Conservation (phyloP, 139 green algal species). For the Coccomyxa sp. region DNA sequence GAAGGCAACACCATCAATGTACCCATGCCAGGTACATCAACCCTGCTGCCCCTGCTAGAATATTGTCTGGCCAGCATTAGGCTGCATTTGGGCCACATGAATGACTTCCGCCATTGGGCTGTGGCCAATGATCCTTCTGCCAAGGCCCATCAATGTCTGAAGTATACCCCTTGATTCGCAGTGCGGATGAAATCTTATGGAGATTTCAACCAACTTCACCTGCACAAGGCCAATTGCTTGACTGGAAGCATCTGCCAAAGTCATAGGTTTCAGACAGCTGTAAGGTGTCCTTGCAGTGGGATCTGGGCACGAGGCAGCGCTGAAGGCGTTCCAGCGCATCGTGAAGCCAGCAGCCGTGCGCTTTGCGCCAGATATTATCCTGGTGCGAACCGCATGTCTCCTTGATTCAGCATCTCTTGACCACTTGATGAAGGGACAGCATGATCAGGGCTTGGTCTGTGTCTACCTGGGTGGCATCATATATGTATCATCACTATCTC, state of each 20-base stretch:
- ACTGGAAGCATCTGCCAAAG: neutral
- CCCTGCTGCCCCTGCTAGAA: no score
- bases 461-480: no score
- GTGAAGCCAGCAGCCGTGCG: constrained; percentile 55
- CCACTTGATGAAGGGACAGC: no score
- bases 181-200: no score
- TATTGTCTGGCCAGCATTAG: no score
- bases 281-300: constrained; percentile 6
- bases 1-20: constrained; percentile 80
- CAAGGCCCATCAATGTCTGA: no score
- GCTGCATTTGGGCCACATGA: neutral
- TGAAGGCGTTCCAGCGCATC: constrained; percentile 56
- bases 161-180: no score
- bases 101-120: neutral
- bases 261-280: no score
- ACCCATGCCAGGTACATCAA: constrained; percentile 62
- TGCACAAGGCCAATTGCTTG: neutral
- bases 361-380: constrained; percentile 83
- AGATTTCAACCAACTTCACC: no score
- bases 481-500: no score
- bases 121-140: neutral
- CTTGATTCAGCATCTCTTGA: no score
- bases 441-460: no score
- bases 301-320: constrained; percentile 54
- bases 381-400: constrained; percentile 11